Evolutionary conservation across 768 basidiomycete genomes (phyloP).

Genomic region (Cystofilobasidium capitatum): DNA sequence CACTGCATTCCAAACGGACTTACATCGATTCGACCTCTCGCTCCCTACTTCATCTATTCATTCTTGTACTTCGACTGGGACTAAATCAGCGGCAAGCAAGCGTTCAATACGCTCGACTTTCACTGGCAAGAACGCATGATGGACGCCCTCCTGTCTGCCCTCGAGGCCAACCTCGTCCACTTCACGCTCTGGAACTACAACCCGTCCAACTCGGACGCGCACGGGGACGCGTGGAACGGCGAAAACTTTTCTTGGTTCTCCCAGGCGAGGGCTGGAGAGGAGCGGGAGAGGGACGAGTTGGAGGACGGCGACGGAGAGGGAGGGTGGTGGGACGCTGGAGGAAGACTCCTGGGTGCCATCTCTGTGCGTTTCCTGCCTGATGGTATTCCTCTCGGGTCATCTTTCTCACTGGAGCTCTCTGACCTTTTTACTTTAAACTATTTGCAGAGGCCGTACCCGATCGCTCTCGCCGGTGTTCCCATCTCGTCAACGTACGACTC

Average conservation of each 20-base stretch:
- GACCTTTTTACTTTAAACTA: background rate
- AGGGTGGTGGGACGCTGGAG: conserved; percentile 71
- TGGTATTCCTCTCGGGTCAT: background rate
- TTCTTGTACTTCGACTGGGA: background rate
- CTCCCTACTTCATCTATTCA: background rate
- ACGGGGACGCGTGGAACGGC: conserved; percentile 80
- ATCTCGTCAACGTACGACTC: conserved; percentile 55
- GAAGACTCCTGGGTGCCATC: conserved; percentile 61
- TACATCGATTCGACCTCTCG: background rate
- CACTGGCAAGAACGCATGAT: conserved; percentile 82
- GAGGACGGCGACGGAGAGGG: conserved; percentile 48
- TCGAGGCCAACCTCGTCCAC: conserved; percentile 65
- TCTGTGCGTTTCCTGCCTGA: conserved; percentile 49
- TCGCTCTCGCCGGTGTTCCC: conserved; percentile 81
- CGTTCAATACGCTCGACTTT: conserved; percentile 64
- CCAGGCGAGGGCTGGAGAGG: conserved; percentile 29
- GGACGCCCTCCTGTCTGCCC: conserved; percentile 77
- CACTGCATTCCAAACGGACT: background rate
- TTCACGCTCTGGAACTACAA: conserved; percentile 72
- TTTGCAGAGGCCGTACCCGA: conserved; percentile 65
- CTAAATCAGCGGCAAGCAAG: conserved; percentile 52
- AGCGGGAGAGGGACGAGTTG: conserved; percentile 20
- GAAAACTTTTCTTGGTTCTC: conserved; percentile 97
- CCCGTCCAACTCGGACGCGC: conserved; percentile 64
- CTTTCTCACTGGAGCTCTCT: too few species aligned